phyloP scores from a whole-genome alignment of 192 early-diverging fungal species.

The Umbelopsis ramanniana region DNA sequence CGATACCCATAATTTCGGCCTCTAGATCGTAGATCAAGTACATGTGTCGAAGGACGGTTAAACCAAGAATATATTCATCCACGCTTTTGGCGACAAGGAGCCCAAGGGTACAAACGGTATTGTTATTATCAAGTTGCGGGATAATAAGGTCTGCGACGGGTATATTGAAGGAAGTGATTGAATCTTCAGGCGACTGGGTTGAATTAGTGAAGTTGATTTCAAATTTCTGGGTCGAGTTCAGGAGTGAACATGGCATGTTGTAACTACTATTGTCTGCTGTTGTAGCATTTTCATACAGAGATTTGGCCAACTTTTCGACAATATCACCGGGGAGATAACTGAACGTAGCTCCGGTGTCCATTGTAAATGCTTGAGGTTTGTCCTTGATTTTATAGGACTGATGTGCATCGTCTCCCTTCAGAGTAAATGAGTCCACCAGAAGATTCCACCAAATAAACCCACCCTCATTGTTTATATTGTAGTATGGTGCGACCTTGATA shows the following conservation, averaged over 20 bases:
- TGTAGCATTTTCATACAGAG: neutral
- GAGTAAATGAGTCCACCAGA: neutral
- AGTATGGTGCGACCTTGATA: neutral
- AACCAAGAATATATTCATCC: conserved; percentile 2
- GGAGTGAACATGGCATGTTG: neutral
- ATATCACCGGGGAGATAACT: conserved; percentile 32
- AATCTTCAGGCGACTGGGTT: neutral
- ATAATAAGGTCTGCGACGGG: neutral
- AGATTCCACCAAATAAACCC: neutral
- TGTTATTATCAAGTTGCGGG: neutral
- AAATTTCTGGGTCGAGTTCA: neutral
- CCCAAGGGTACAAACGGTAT: neutral
- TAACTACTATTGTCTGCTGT: neutral
- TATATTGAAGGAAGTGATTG: neutral
- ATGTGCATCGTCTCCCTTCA: neutral
- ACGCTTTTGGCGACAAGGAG: neutral
- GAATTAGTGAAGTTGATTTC: conserved; percentile 10
- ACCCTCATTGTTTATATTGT: neutral
- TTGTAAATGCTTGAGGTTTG: conserved; percentile 25
- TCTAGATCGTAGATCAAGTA: neutral
- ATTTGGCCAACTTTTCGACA: neutral
- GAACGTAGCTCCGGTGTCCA: conserved; percentile 39
- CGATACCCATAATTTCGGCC: neutral
- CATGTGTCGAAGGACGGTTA: conserved; percentile 8
- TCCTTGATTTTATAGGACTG: neutral